Conservation (phyloP, 495 filamentous ascomycete genomes). For the Hypomontagnella monticulosa region DNA sequence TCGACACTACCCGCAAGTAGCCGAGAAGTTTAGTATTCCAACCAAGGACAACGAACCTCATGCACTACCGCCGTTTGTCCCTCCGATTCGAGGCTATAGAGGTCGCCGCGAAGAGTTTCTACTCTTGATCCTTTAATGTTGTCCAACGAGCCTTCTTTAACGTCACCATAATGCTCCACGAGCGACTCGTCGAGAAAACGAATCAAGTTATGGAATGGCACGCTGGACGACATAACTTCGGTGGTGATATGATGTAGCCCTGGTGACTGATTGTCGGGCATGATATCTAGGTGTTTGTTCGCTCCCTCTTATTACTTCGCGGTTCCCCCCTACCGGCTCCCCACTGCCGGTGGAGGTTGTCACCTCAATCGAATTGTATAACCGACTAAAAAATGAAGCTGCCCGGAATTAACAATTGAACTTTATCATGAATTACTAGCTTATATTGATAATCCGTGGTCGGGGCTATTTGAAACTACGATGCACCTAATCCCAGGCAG, state of each 20-base stretch:
- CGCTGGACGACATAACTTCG: neutral
- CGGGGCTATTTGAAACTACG: too few relatives aligned
- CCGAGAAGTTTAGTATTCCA: neutral
- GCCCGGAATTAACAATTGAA: too few relatives aligned
- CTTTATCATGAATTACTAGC: too few relatives aligned
- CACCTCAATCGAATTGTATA: too few relatives aligned
- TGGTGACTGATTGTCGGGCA: too few relatives aligned
- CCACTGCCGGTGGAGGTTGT: conserved; percentile 6
- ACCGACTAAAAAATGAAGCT: too few relatives aligned
- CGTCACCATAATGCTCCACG: conserved; percentile 19
- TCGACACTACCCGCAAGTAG: neutral
- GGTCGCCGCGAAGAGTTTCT: conserved; percentile 3
- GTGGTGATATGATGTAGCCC: too few relatives aligned
- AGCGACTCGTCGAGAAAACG: conserved; percentile 19
- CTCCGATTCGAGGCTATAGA: neutral
- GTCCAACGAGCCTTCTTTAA: conserved; percentile 1
- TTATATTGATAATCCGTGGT: too few relatives aligned
- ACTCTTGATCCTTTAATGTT: conserved; percentile 11
- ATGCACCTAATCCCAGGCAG: too few relatives aligned
- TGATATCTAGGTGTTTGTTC: neutral
- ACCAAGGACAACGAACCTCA: neutral
- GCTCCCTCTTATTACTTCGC: conserved; percentile 2
- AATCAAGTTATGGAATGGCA: conserved; percentile 14
- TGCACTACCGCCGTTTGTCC: conserved; percentile 8
- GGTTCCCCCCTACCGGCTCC: neutral